phyloP scores from a whole-genome alignment of 345 rosid genomes.

The Iberis pinnata region DNA sequence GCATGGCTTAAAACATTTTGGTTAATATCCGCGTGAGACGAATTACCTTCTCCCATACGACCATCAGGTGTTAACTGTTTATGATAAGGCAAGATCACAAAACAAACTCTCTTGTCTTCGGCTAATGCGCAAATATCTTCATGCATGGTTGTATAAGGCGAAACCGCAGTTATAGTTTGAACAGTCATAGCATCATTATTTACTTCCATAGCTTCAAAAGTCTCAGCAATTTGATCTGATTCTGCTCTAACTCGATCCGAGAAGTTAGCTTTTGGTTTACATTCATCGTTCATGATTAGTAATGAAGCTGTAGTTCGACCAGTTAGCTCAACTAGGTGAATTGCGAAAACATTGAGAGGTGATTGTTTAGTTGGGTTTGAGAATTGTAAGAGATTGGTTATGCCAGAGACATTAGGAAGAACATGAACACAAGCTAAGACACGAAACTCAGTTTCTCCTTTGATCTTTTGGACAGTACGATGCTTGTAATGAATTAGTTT shows the following conservation, averaged over 20 bases:
- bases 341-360: constrained; percentile 35
- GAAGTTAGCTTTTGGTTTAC: constrained; percentile 16
- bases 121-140: constrained; percentile 55
- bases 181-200: constrained; percentile 16
- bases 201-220: constrained; percentile 32
- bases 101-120: constrained; percentile 43
- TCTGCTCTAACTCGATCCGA: constrained; percentile 27
- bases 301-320: constrained; percentile 43
- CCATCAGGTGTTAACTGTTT: constrained; percentile 30
- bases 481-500: constrained; percentile 22
- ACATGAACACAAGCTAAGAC: constrained; percentile 39
- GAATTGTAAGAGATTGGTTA: constrained; percentile 37
- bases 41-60: constrained; percentile 31
- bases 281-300: constrained; percentile 46
- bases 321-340: constrained; percentile 52
- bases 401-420: constrained; percentile 28
- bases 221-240: constrained; percentile 32
- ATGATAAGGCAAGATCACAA: constrained; percentile 59
- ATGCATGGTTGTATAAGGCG: constrained; percentile 55
- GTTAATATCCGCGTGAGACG: constrained; percentile 35
- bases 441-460: constrained; percentile 32
- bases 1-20: constrained; percentile 36
- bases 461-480: constrained; percentile 37
- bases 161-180: constrained; percentile 43
- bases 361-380: constrained; percentile 38